phyloP scores from a whole-genome alignment of 2,329 filamentous ascomycete genomes.

The Chaetomium olivaceum region DNA sequence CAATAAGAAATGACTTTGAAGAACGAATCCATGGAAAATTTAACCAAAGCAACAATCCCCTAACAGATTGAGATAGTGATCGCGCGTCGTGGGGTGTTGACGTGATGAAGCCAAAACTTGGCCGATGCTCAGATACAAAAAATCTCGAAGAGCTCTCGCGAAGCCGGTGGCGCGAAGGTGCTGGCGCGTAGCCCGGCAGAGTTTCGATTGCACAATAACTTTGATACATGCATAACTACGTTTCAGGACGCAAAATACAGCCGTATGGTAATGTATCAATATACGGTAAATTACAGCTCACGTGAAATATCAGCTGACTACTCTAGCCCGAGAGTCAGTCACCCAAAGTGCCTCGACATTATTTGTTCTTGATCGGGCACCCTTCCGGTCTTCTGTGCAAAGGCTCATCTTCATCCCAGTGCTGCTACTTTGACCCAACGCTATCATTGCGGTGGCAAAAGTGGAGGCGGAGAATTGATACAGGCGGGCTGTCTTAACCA shows the following conservation, averaged over 20 bases:
- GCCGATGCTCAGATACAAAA: constrained; percentile 29
- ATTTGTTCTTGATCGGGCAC: not conserved
- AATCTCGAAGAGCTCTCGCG: constrained; percentile 31
- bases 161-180: constrained; percentile 28
- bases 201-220: constrained; percentile 13
- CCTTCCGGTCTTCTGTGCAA: not conserved
- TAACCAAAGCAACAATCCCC: constrained; percentile 20
- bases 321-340: not conserved
- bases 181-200: constrained; percentile 23
- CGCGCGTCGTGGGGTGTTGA: constrained; percentile 19
- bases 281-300: not conserved
- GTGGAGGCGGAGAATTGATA: not conserved
- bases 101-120: constrained; percentile 30
- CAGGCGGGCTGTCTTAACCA: not conserved
- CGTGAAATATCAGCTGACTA: constrained; percentile 19
- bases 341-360: not conserved
- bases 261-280: not conserved
- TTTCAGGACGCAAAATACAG: not conserved
- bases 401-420: not conserved
- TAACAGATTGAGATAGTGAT: constrained; percentile 31
- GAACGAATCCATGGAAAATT: constrained; percentile 21
- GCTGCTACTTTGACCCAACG: not conserved
- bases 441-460: not conserved
- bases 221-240: constrained; percentile 15
- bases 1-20: not conserved